Base-by-base conservation (phyloP, 805 yeast genomes). In the Nakazawaea pomicola region DNA sequence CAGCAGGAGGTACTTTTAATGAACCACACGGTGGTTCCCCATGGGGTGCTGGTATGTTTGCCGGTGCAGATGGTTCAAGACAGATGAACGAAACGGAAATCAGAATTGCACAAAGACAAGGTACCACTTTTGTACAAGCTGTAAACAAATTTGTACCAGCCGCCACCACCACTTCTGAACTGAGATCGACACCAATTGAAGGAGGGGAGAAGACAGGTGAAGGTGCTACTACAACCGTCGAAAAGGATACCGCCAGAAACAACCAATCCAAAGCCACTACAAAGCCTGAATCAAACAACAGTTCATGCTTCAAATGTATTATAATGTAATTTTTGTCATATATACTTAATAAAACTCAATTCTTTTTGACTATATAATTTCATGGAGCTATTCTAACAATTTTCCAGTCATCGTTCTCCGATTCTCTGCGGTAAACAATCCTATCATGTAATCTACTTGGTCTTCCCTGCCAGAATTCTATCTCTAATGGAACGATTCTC, bases 401-500 rank as follows among this genome's bases (percentile, higher is more conserved):
- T 37, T 70, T 61, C 95, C 95, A 90, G 24, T 68, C 63, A 11
- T 64, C 68, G 14, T 65, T 72, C 11, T 48, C 50, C 7, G 58
- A 49, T 18, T 74, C 76, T 58, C 95, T 71, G 46, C 74, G 72
- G 62, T 73, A 90, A 11, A 80, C 76, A 38, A 90, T 68, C 51
- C 99, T 76, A 61, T 93, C 99, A 60, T 93, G 99, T 38, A 91
- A 68, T 59, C 99, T 76, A 55, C 86, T 82, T 45, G 74, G 70
- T 48, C 99, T 78, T 14, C 99, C 99, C 65, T 93, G 99, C 97
- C 98, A 93, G 57, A 91, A 93, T 64, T 93, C 99, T 49, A 91
- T 74, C 56, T 88, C 95, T 34, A 86, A 64, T 4, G 99, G 99
- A 31, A 83, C 78, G 14, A 93, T 71, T 55, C 95, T 73, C 37